These are phyloP conservation scores for Aristolochia contorta DNA, from an alignment of 164 flowering plant genomes.

Conservation along the genomic window DNA sequence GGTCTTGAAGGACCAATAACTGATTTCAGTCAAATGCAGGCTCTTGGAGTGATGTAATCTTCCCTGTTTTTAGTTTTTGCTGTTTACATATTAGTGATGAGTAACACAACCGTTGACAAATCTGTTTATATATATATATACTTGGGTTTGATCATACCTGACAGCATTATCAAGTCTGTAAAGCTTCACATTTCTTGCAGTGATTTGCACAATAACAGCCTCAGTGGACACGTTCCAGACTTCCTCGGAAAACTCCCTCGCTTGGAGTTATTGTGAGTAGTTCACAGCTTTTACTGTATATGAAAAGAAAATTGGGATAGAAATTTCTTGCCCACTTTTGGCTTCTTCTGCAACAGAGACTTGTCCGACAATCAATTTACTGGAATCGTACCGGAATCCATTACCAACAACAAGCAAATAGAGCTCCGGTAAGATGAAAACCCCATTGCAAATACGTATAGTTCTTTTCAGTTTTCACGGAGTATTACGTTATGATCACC, in stretches of 20 bases:
- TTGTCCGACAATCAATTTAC: background rate
- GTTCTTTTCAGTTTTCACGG: too few relatives aligned
- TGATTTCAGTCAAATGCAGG: slow-evolving; percentile 12
- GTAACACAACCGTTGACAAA: too few relatives aligned
- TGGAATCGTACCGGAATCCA: slow-evolving; percentile 5
- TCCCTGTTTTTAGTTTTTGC: background rate
- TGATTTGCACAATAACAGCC: slow-evolving; percentile 20
- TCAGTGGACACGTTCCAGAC: slow-evolving; percentile 25
- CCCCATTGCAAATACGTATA: background rate
- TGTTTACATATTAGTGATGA: background rate
- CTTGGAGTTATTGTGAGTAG: slow-evolving; percentile 30
- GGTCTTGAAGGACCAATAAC: slow-evolving; percentile 5
- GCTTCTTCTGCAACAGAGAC: background rate
- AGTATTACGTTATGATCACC: background rate
- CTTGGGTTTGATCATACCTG: too few relatives aligned
- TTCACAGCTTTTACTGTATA: background rate
- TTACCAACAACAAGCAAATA: background rate
- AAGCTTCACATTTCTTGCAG: too few relatives aligned
- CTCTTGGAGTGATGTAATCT: slow-evolving; percentile 13
- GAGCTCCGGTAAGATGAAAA: background rate
- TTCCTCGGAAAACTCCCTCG: slow-evolving; percentile 31
- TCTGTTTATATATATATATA: too few relatives aligned
- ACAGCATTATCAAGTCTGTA: too few relatives aligned
- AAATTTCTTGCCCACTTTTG: background rate
- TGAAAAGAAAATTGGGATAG: background rate